Conservation (phyloP, 768 basidiomycete species). For the Boletus huronensis region DNA sequence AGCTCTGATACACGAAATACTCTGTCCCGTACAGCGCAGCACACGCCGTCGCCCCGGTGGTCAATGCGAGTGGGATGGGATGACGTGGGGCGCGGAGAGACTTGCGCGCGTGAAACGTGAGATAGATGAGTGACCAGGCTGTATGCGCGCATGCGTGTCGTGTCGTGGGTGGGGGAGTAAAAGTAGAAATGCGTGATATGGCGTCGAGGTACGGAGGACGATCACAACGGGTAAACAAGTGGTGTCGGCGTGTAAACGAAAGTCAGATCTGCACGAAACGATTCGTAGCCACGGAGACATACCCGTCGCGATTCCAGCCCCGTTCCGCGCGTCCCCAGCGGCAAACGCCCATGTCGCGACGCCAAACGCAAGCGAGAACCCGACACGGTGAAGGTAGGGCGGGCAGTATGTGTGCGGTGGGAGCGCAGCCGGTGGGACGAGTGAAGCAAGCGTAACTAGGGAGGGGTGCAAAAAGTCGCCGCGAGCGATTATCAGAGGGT, state of each 20-base stretch:
- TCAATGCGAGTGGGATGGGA: conserved; percentile 34
- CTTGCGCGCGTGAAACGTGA: conserved; percentile 37
- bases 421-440: conserved; percentile 35
- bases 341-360: conserved; percentile 43
- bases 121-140: conserved; percentile 48
- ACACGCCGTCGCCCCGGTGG: conserved; percentile 28
- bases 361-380: conserved; percentile 42
- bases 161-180: not conserved
- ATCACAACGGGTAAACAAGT: too few species aligned
- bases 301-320: conserved; percentile 41
- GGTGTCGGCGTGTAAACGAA: not conserved
- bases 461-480: not conserved
- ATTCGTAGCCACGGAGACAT: not conserved
- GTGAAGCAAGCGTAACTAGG: conserved; percentile 36
- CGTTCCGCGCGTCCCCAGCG: conserved; percentile 40
- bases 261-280: not conserved
- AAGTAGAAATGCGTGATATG: not conserved
- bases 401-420: conserved; percentile 32
- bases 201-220: not conserved
- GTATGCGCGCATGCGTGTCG: not conserved
- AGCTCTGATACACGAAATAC: conserved; percentile 28
- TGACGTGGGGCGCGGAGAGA: conserved; percentile 32
- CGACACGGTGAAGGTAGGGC: conserved; percentile 41
- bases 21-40: conserved; percentile 28
- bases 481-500: not conserved